Conservation (phyloP, 306 rosid genomes). For the Lathyrus aphaca region DNA sequence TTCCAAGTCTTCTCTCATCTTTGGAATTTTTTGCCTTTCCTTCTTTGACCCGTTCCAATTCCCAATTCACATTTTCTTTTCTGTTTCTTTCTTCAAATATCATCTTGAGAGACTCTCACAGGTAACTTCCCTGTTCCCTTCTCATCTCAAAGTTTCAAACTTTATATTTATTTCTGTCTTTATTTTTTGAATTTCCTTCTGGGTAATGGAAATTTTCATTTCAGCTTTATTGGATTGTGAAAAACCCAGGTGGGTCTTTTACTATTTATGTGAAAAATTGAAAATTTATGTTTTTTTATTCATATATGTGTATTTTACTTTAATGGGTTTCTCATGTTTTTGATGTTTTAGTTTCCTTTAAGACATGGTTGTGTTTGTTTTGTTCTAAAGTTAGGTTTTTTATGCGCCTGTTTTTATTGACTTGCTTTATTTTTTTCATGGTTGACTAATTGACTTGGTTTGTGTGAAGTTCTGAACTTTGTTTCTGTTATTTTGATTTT, state of each 20-base stretch:
- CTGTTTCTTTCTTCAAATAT: constrained; percentile 10
- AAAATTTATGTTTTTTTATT: constrained; percentile 12
- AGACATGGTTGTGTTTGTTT: constrained; percentile 12
- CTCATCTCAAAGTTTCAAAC: not conserved
- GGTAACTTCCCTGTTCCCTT: constrained; percentile 18
- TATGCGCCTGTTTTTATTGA: not conserved
- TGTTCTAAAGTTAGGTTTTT: not conserved
- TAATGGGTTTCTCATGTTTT: constrained; percentile 30
- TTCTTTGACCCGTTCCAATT: constrained; percentile 49
- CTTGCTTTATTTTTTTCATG: constrained; percentile 15
- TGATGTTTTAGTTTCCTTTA: constrained; percentile 16
- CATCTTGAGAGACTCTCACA: too few relatives aligned
- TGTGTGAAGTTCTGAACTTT: constrained; percentile 38
- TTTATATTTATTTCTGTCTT: not conserved
- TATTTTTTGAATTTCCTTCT: not conserved
- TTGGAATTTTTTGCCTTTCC: constrained; percentile 36
- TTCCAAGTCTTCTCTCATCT: constrained; percentile 39
- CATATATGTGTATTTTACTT: constrained; percentile 1
- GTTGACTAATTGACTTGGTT: constrained; percentile 42
- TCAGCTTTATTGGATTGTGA: constrained; percentile 26
- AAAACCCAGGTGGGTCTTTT: constrained; percentile 36
- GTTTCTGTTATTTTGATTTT: constrained; percentile 27
- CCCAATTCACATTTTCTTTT: not conserved
- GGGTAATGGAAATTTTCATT: constrained; percentile 15
- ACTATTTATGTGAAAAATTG: constrained; percentile 3